Evolutionary conservation across 108 stramenopile genomes (phyloP).

Genomic region (Skeletonema marinoi): DNA sequence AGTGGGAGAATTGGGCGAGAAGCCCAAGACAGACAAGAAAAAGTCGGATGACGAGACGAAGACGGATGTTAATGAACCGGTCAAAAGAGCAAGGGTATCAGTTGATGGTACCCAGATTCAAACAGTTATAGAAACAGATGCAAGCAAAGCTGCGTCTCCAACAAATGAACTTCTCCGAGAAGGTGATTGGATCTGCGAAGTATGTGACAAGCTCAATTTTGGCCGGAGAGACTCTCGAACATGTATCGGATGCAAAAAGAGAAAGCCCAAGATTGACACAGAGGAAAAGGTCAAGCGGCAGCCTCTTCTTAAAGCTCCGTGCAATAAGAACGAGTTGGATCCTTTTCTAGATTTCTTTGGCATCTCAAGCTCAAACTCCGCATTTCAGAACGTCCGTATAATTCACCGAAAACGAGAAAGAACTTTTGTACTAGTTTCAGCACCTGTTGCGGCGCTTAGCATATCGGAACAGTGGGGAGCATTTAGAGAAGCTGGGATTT

Average conservation of each 20-base stretch:
- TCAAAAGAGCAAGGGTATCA: neutral
- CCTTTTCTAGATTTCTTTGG: constrained; percentile 5
- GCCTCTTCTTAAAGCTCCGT: neutral
- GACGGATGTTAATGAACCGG: neutral
- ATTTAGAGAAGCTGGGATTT: constrained; percentile 7
- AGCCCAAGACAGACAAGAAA: neutral
- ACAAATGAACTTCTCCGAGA: neutral
- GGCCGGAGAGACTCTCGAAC: constrained; percentile 3
- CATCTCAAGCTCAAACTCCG: neutral
- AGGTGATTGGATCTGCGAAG: constrained; percentile 16
- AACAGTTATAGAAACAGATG: neutral
- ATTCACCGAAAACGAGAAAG: neutral
- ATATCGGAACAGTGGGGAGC: constrained; percentile 9
- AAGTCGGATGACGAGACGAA: neutral
- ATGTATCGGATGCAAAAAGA: constrained; percentile 8
- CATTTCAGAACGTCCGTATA: constrained; percentile 3
- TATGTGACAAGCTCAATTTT: constrained; percentile 12
- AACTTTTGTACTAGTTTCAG: constrained; percentile 8
- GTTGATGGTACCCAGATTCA: neutral
- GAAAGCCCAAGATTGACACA: neutral
- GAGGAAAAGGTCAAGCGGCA: constrained; percentile 5
- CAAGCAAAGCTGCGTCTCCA: neutral
- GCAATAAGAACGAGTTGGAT: neutral
- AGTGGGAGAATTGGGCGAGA: constrained; percentile 3
- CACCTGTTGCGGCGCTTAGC: neutral